Evolutionary conservation across 2,329 filamentous ascomycete genomes (phyloP), one percentile per base, ranked within the genome.

Genomic region (Zalaria sp.): DNA sequence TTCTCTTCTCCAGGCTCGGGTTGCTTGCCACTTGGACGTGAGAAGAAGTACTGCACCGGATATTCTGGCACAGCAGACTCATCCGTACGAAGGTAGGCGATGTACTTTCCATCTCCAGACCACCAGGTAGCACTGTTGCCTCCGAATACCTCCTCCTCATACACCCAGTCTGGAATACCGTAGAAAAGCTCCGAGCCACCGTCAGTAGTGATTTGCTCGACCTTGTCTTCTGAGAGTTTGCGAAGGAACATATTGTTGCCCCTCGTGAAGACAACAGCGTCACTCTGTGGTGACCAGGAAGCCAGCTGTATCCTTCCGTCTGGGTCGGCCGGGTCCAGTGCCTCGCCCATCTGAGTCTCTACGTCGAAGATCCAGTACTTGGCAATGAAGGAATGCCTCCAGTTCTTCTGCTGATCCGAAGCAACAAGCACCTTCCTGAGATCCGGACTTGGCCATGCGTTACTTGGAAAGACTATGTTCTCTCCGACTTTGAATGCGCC

Each of bases 131-230:
- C 89, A 46, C 76, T 85, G 51, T 84, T 83, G 1, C 75, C 81
- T 9, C 68, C 61, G 47, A 96, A 84, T 3, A 93, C 85, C 59
- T 93, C 86, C 53, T 82, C 78, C 56, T 93, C 85, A 54, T 93
- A 94, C 0, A 96, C 91, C 91, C 91, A 98, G 59, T 98, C 93
- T 0, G 91, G 91, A 18, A 95, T 77, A 11, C 91, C 91, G 53
- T 98, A 95, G 62, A 98, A 98, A 45, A 91, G 77, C 51, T 96
- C 79, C 0, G 78, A 69, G 0, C 89, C 85, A 8, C 93, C 91
- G 56, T 98, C 89, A 41, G 69, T 77, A 1, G 91, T 96, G 51
- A 98, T 81, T 47, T 81, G 77, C 4, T 73, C 69, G 4, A 85
- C 72, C 10, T 71, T 63, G 18, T 75, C 65, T 3, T 72, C 73